Base-by-base conservation (phyloP, 352 stramenopile genomes). In the Pythium oligandrum region DNA sequence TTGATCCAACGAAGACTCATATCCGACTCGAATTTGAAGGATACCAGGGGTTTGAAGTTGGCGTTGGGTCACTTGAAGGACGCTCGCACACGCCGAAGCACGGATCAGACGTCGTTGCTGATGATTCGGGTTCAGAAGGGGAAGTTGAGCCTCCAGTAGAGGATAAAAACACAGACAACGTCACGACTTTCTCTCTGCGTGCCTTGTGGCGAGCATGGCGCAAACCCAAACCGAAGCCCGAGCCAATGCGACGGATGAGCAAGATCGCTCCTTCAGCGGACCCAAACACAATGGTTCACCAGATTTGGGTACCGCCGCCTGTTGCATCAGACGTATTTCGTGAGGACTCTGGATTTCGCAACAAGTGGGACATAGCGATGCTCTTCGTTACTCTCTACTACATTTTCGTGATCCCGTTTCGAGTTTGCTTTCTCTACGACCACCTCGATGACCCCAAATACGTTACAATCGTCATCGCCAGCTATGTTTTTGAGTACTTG, bases 301-400 rank as follows among this genome's bases (percentile, higher is more conserved):
- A 73, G 43, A 68, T 75, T 44, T 72, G 63, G 63, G 57, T 61
- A 4, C 42, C 36, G 3, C 40, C 37, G 2, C 11, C 44, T 4
- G 11, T 32, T 0, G 48, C 42, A 2, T 50, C 68, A 0, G 42
- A 44, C 4, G 50, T 71, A 38, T 80, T 72, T 36, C 57, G 57
- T 0, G 57, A 75, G 40, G 52, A 64, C 42, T 75, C 70, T 1
- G 10, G 49, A 5, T 90, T 90, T 35, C 68, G 79, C 9, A 64
- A 76, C 17, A 39, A 51, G 6, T 90, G 79, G 79, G 49, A 71
- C 30, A 48, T 62, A 0, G 43, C 83, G 36, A 88, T 86, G 79
- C 67, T 90, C 10, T 4, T 33, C 2, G 66, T 84, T 53, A 82
- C 71, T 12, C 34, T 78, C 2, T 88, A 88, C 46, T 86, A 86